Evolutionary conservation across 805 yeast genomes (phyloP).

Genomic region (Kodamaea hsintzibuensis): DNA sequence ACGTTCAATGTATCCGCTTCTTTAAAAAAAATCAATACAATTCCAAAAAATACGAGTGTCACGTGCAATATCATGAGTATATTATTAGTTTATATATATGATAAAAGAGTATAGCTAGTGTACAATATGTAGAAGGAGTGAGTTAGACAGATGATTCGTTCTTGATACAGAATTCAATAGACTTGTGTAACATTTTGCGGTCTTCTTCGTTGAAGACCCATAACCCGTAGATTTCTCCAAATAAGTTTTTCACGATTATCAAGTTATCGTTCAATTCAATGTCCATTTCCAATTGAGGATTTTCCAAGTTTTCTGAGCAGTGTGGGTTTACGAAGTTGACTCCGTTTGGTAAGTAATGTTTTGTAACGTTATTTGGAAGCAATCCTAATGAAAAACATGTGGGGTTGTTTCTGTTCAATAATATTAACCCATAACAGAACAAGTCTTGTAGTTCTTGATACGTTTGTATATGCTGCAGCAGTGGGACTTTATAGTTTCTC

Average conservation of each 20-base stretch:
- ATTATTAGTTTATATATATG: too few species aligned
- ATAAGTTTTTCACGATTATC: conserved; percentile 65
- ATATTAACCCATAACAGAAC: conserved; percentile 67
- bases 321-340: conserved; percentile 24
- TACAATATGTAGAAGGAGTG: neutral
- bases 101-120: neutral
- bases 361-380: conserved; percentile 52
- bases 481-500: conserved; percentile 42
- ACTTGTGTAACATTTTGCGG: conserved; percentile 57
- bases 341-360: conserved; percentile 42
- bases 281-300: conserved; percentile 47
- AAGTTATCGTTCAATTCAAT: conserved; percentile 69
- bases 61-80: neutral
- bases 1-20: neutral
- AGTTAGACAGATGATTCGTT: conserved; percentile 22
- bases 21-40: neutral
- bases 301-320: neutral
- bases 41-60: neutral
- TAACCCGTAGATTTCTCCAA: conserved; percentile 72
- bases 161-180: conserved; percentile 40
- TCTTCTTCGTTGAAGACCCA: conserved; percentile 77
- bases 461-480: conserved; percentile 11
- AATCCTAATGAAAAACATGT: conserved; percentile 74
- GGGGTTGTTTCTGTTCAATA: conserved; percentile 67
- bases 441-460: conserved; percentile 40